Conservation (phyloP, 441 rosid species). For the Pelargonium myrrhifolium region DNA sequence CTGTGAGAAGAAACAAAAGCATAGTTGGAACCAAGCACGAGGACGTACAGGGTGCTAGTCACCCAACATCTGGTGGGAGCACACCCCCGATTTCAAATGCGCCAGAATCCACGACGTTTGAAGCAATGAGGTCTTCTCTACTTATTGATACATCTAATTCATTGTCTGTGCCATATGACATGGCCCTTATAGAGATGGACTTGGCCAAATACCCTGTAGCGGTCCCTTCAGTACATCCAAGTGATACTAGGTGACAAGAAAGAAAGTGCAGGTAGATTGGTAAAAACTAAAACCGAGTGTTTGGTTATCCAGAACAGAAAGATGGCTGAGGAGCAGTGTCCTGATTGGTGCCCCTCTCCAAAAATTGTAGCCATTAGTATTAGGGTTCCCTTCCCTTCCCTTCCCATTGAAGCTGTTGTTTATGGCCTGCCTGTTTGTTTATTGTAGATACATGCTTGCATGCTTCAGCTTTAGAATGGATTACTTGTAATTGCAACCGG, state of each 20-base stretch:
- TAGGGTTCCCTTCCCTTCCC: too few species aligned
- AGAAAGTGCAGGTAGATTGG: conserved; percentile 21
- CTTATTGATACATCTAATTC: conserved; percentile 60
- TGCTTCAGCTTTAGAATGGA: too few species aligned
- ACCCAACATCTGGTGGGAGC: conserved; percentile 51
- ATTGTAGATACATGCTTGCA: background rate
- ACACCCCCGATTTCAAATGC: conserved; percentile 37
- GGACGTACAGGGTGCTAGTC: conserved; percentile 62
- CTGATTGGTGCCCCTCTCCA: background rate
- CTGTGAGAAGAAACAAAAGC: conserved; percentile 69
- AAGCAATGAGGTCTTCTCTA: conserved; percentile 54
- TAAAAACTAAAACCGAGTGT: conserved; percentile 8
- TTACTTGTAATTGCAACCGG: too few species aligned
- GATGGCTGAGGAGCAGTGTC: background rate
- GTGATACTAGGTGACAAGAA: conserved; percentile 40
- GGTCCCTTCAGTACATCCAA: conserved; percentile 66
- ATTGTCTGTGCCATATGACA: conserved; percentile 51
- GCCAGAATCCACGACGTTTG: conserved; percentile 35
- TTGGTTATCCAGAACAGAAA: background rate
- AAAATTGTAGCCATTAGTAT: background rate
- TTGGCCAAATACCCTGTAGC: conserved; percentile 56
- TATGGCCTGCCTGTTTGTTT: background rate
- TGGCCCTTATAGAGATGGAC: conserved; percentile 87
- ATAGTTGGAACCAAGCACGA: conserved; percentile 64
- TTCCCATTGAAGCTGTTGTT: background rate